A percentile compares a stretch with the other conserved stretches of the same genome.
These are phyloP conservation scores for Pythium vanterpoolii DNA, from an alignment of 352 stramenopile species.

Conservation along the genomic window DNA sequence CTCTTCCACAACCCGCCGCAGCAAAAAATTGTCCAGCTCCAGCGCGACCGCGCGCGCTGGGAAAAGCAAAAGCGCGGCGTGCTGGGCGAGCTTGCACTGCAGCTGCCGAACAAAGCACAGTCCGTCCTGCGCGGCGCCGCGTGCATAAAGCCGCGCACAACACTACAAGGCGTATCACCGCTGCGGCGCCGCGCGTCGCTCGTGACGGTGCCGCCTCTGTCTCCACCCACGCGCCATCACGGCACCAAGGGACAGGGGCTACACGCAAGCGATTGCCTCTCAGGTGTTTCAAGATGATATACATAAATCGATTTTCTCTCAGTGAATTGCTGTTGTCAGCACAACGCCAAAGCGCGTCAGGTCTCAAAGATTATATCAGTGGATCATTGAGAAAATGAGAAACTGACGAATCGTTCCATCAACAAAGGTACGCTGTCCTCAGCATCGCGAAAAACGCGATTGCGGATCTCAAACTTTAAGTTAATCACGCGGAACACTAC, in stretches of 20 bases:
- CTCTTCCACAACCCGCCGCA: constrained; percentile 78
- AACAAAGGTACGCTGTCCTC: constrained; percentile 67
- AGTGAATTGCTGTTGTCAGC: constrained; percentile 55
- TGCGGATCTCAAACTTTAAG: constrained; percentile 84
- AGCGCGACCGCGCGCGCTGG: constrained; percentile 46
- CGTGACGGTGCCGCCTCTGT: constrained; percentile 5
- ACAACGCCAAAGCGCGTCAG: constrained; percentile 33
- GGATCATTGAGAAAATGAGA: constrained; percentile 56
- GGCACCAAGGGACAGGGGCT: background rate
- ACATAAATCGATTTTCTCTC: constrained; percentile 78
- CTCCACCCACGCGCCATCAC: constrained; percentile 6
- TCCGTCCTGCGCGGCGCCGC: constrained; percentile 5
- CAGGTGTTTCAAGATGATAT: too few species aligned
- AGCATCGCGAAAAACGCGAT: constrained; percentile 48
- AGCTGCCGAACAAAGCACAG: constrained; percentile 22
- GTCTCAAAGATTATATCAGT: constrained; percentile 89
- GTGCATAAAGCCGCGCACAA: background rate
- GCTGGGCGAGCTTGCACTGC: constrained; percentile 35
- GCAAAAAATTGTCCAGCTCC: constrained; percentile 68
- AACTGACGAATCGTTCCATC: constrained; percentile 30
- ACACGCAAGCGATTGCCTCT: too few species aligned
- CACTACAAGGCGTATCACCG: background rate
- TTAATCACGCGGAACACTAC: constrained; percentile 61
- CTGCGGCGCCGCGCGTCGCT: constrained; percentile 11
- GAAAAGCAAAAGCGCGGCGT: constrained; percentile 49